Evolutionary conservation across 176 grass and related monocot species (phyloP), one percentile per base, ranked within the genome.

Genomic region (Bolboschoenus planiculmis): DNA sequence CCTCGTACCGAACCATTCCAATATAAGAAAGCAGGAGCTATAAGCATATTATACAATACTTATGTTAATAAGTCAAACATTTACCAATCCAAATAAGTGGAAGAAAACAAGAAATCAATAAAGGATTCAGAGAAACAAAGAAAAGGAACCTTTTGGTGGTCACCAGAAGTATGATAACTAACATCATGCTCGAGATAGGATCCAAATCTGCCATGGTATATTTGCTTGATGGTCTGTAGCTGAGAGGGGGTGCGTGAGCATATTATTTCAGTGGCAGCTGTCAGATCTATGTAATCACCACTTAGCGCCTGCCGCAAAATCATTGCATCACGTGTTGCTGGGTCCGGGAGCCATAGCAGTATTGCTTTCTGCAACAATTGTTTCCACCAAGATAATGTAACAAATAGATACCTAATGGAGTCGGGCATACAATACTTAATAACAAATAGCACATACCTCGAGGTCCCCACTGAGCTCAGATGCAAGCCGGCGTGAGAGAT

Each of bases 151-250:
- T 99, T 99, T 88, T 96, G 93, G 75, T 99, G 97, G 62, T 99
- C 93, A 7, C 93, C 89, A 13, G 89, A 81, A 59, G 97, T 83
- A 40, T 68, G 84, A 20, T 58, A 86, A 53, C 72, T 81, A 86
- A 99, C 79, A 82, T 99, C 97, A 18, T 91, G 93, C 66, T 99
- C 97, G 36, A 96, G 89, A 76, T 93, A 88, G 86, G 85, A 67
- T 78, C 88, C 84, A 48, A 91, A 99, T 86, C 87, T 91, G 78
- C 88, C 56, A 65, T 90, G 39, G 85, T 99, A 99, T 86, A 91
- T 89, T 31, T 93, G 93, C 80, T 95, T 96, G 66, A 99, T 99
- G 83, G 91, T 99, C 80, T 96, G 93, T 87, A 99, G 46, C 91
- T 96, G 93, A 0, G 88, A 89, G 27, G 93, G 89, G 83, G 93